Percentiles rank a stretch among this genome's conserved stretches.
Conservation (phyloP, 352 stramenopile genomes). For the Globisporangium solare region DNA sequence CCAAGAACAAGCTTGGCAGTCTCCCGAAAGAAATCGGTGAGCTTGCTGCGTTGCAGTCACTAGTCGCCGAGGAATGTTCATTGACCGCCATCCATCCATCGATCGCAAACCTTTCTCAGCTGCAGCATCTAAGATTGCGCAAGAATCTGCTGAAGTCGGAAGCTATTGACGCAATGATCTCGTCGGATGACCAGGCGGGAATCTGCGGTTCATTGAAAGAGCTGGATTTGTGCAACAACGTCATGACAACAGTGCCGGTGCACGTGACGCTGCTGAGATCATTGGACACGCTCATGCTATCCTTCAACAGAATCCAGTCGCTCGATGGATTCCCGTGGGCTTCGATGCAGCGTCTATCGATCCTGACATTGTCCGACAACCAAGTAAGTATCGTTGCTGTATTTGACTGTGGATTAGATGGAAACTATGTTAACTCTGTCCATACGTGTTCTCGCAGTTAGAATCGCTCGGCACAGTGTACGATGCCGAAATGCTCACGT, state of each 20-base stretch:
- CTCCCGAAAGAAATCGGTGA: slow-evolving; percentile 48
- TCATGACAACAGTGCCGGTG: slow-evolving; percentile 41
- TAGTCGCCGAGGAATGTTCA: slow-evolving; percentile 61
- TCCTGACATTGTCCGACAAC: slow-evolving; percentile 65
- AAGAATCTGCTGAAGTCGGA: slow-evolving; percentile 71
- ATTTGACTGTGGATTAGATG: neutral
- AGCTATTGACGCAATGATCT: slow-evolving; percentile 41
- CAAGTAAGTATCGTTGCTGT: slow-evolving; percentile 26
- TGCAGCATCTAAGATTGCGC: slow-evolving; percentile 58
- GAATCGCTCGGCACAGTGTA: slow-evolving; percentile 60
- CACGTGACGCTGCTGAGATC: slow-evolving; percentile 35
- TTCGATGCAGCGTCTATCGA: slow-evolving; percentile 51
- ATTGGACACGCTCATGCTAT: slow-evolving; percentile 65
- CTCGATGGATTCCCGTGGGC: slow-evolving; percentile 60
- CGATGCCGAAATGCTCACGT: slow-evolving; percentile 51
- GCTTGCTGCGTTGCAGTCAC: slow-evolving; percentile 49
- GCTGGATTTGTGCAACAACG: slow-evolving; percentile 70
- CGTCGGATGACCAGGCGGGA: slow-evolving; percentile 15
- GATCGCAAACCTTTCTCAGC: slow-evolving; percentile 41
- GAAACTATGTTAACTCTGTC: neutral
- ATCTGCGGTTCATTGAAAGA: slow-evolving; percentile 54
- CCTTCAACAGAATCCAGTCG: slow-evolving; percentile 54
- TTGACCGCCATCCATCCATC: slow-evolving; percentile 48
- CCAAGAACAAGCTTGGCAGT: slow-evolving; percentile 54
- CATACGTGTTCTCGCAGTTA: slow-evolving; percentile 24